These are phyloP conservation scores for Globisporangium viniferum DNA, from an alignment of 352 stramenopile genomes.

Conservation along the genomic window DNA sequence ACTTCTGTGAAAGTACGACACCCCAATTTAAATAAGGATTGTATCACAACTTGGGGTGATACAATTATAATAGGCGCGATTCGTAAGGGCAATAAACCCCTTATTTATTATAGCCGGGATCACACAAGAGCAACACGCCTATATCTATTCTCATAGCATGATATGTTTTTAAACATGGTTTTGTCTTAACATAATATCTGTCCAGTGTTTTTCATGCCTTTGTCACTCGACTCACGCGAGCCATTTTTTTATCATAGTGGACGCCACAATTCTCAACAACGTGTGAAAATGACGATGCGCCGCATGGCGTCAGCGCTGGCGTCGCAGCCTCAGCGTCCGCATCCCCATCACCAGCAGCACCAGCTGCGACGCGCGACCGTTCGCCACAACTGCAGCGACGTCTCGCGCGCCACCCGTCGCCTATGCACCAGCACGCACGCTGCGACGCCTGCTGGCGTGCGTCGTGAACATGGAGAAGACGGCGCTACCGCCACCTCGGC, in stretches of 20 bases:
- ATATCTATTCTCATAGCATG: too few relatives aligned
- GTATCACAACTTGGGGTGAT: too few relatives aligned
- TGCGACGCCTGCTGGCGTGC: slow-evolving; percentile 8
- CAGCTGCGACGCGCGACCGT: background rate
- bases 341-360: background rate
- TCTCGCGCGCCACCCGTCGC: background rate
- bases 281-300: background rate
- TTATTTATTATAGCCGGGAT: too few relatives aligned
- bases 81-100: too few relatives aligned
- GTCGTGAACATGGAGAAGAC: background rate
- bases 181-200: too few relatives aligned
- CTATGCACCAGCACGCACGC: background rate
- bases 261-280: background rate
- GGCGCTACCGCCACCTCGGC: background rate
- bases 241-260: background rate
- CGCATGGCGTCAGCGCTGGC: slow-evolving; percentile 7
- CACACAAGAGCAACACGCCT: too few relatives aligned
- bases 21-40: too few relatives aligned
- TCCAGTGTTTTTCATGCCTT: background rate
- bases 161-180: too few relatives aligned
- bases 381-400: background rate
- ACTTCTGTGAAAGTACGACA: too few relatives aligned
- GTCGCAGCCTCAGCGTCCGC: background rate
- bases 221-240: background rate
- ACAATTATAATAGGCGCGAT: too few relatives aligned